These are phyloP conservation scores for Saraca asoca DNA, from an alignment of 331 rosid species.

Conservation along the genomic window DNA sequence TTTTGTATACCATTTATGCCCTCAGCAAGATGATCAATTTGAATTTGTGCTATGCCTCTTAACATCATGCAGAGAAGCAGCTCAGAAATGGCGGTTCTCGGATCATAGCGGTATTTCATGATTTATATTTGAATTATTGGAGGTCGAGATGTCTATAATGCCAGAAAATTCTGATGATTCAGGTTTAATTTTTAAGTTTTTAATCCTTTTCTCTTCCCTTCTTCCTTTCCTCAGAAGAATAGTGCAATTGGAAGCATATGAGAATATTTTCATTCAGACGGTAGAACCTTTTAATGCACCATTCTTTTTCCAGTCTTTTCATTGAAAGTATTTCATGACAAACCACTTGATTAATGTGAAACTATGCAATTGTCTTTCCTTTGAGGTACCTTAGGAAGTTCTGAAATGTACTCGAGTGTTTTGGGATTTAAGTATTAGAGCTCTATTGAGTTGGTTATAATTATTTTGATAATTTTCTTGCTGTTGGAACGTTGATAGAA, in stretches of 20 bases:
- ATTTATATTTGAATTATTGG: conserved; percentile 44
- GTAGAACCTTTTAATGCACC: background rate
- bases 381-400: background rate
- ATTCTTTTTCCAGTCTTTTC: background rate
- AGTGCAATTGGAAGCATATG: background rate
- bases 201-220: background rate
- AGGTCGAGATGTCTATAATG: conserved; percentile 50
- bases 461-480: too few relatives aligned
- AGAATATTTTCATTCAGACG: background rate
- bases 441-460: background rate
- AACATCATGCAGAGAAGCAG: conserved; percentile 40
- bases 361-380: background rate
- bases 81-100: conserved; percentile 39
- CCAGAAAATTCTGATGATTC: conserved; percentile 45
- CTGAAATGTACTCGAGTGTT: background rate
- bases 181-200: conserved; percentile 35
- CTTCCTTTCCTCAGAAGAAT: background rate
- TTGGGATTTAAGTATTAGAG: background rate
- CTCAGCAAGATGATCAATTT: background rate
- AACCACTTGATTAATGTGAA: background rate
- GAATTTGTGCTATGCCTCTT: background rate
- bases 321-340: background rate
- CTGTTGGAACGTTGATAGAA: too few relatives aligned
- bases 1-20: background rate
- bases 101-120: conserved; percentile 42